Conservation (phyloP, 768 basidiomycete genomes). For the Sarcomyxa edulis region DNA sequence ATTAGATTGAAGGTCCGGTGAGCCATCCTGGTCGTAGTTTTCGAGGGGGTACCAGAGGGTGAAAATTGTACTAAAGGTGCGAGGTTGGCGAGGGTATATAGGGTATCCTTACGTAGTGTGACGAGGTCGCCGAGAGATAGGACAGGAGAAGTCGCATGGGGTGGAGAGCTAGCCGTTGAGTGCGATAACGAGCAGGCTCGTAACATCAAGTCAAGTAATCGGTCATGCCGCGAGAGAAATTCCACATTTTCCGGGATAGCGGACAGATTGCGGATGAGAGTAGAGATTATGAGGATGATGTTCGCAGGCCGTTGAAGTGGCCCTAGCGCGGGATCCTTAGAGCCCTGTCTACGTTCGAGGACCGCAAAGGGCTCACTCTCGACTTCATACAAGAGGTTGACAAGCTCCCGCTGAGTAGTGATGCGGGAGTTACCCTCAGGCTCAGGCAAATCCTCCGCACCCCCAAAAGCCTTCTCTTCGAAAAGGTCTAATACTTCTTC, state of each 20-base stretch:
- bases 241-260: slow-evolving; percentile 63
- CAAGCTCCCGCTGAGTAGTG: slow-evolving; percentile 61
- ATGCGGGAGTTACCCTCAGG: slow-evolving; percentile 29
- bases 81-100: slow-evolving; percentile 65
- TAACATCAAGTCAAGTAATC: slow-evolving; percentile 61
- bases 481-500: slow-evolving; percentile 85
- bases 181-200: slow-evolving; percentile 56
- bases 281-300: slow-evolving; percentile 62
- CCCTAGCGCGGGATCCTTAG: slow-evolving; percentile 43
- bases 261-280: slow-evolving; percentile 87
- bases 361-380: slow-evolving; percentile 57
- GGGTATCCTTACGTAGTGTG: slow-evolving; percentile 68
- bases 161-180: slow-evolving; percentile 23
- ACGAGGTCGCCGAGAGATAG: slow-evolving; percentile 72
- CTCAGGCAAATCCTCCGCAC: slow-evolving; percentile 28
- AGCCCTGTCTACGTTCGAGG: slow-evolving; percentile 42
- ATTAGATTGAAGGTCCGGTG: slow-evolving; percentile 60
- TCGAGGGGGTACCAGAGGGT: slow-evolving; percentile 28
- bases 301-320: slow-evolving; percentile 66
- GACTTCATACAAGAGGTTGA: slow-evolving; percentile 51
- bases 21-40: slow-evolving; percentile 41
- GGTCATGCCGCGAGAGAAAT: slow-evolving; percentile 59
- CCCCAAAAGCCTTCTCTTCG: slow-evolving; percentile 73
- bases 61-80: slow-evolving; percentile 47
- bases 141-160: slow-evolving; percentile 43